Evolutionary conservation across 169 alveolate genomes (phyloP).

Genomic region (Plasmodium cynomolgi): DNA sequence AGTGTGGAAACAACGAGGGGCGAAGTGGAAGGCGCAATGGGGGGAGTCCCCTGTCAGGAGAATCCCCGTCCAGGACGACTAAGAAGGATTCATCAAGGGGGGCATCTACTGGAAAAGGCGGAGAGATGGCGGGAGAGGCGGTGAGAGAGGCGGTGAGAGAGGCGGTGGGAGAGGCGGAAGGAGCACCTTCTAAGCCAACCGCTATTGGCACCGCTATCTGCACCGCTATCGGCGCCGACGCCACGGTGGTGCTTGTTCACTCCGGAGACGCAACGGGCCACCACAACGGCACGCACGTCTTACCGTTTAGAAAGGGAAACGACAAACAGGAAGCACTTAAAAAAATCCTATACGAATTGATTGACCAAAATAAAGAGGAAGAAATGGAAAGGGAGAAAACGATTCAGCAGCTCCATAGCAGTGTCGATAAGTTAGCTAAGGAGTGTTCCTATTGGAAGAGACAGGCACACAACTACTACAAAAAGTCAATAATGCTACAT

Average conservation of each 20-base stretch:
- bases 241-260: neutral
- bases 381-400: constrained; percentile 4
- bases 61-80: neutral
- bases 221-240: neutral
- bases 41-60: neutral
- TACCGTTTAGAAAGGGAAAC: neutral
- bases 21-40: too few species aligned
- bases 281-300: neutral
- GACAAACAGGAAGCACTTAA: constrained; percentile 10
- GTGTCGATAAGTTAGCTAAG: neutral
- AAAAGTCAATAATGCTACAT: constrained; percentile 22
- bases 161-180: too few species aligned
- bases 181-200: neutral
- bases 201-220: neutral
- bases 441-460: constrained; percentile 50
- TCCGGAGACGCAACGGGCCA: neutral
- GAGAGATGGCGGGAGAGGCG: neutral
- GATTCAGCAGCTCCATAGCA: constrained; percentile 12
- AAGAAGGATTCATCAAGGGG: neutral
- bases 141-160: too few species aligned
- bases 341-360: constrained; percentile 3
- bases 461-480: constrained; percentile 40
- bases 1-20: neutral
- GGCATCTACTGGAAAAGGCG: neutral
- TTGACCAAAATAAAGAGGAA: constrained; percentile 1